A percentile compares a stretch with the other conserved stretches of the same genome.
Conservation (phyloP, 768 basidiomycete genomes). For the Podaxis carcinomalis region DNA sequence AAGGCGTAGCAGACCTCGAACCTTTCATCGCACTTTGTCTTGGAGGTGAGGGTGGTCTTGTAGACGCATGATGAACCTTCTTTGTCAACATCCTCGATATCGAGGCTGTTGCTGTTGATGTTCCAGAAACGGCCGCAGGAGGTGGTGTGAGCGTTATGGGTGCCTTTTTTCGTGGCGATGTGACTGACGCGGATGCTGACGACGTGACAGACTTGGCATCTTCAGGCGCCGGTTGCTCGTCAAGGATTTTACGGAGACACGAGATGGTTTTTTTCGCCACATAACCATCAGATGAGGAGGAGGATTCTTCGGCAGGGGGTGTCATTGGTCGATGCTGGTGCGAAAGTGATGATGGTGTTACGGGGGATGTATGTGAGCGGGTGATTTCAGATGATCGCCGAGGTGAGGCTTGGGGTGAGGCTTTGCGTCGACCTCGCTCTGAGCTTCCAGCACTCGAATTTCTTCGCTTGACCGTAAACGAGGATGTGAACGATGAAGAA, state of each 20-base stretch:
- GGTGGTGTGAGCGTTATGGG: conserved; percentile 48
- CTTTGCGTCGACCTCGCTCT: background rate
- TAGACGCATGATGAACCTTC: conserved; percentile 51
- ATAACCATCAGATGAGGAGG: conserved; percentile 49
- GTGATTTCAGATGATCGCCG: background rate
- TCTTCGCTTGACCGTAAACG: conserved; percentile 9
- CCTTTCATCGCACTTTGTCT: conserved; percentile 39
- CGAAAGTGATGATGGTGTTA: conserved; percentile 3
- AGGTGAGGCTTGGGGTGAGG: conserved; percentile 1
- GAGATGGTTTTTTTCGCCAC: conserved; percentile 61
- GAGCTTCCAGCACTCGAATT: conserved; percentile 10
- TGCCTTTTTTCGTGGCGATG: conserved; percentile 19
- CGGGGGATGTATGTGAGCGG: background rate
- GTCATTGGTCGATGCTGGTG: conserved; percentile 37
- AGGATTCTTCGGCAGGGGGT: conserved; percentile 58
- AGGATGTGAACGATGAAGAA: conserved; percentile 30
- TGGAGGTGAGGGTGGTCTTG: conserved; percentile 60
- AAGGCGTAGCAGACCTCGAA: conserved; percentile 12
- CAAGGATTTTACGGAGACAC: conserved; percentile 68
- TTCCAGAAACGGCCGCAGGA: conserved; percentile 48
- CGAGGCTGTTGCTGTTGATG: conserved; percentile 73
- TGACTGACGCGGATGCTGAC: background rate
- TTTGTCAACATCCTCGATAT: conserved; percentile 76
- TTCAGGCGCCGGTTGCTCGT: conserved; percentile 38
- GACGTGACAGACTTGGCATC: conserved; percentile 10